Percentiles rank a stretch among this genome's conserved stretches.
Evolutionary conservation across 78 protist species (phyloP).

Genomic region (Polysphondylium violaceum): DNA sequence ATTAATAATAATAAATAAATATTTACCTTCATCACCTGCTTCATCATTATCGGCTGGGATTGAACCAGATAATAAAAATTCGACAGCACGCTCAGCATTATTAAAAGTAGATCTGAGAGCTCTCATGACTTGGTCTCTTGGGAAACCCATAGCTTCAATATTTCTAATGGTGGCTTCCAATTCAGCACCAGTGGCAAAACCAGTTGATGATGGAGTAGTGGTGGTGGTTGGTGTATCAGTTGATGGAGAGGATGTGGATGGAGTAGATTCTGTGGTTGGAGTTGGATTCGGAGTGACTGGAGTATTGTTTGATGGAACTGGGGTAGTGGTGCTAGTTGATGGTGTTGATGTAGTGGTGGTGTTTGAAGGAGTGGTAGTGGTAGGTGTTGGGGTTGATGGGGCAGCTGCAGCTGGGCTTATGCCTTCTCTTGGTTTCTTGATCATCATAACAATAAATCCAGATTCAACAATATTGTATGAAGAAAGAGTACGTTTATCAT

Average conservation of each 20-base stretch:
- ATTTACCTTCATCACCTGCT: conserved; percentile 19
- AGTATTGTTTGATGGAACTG: conserved; percentile 74
- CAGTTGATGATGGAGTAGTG: conserved; percentile 53
- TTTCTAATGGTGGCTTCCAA: conserved; percentile 38
- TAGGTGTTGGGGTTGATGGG: conserved; percentile 33
- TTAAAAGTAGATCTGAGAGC: conserved; percentile 90
- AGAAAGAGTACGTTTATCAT: conserved; percentile 41
- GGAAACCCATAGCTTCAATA: conserved; percentile 89
- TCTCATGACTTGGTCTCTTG: conserved; percentile 57
- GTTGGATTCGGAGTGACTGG: conserved; percentile 61
- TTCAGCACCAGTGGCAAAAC: conserved; percentile 64
- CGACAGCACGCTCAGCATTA: conserved; percentile 94
- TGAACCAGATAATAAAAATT: conserved; percentile 84
- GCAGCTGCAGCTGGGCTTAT: conserved; percentile 40
- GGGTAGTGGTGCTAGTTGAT: conserved; percentile 24
- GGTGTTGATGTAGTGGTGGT: conserved; percentile 39
- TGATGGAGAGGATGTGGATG: conserved; percentile 37
- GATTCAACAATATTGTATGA: conserved; percentile 54
- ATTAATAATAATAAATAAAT: no score
- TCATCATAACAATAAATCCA: conserved; percentile 86
- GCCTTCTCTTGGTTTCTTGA: conserved; percentile 80
- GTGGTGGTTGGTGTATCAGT: conserved; percentile 35
- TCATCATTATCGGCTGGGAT: conserved; percentile 11
- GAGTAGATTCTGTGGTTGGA: conserved; percentile 55
- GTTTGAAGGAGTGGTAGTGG: conserved; percentile 11